These are phyloP conservation scores for Delphinella strobiligena DNA, from an alignment of 2,329 filamentous ascomycete species.

Conservation along the genomic window DNA sequence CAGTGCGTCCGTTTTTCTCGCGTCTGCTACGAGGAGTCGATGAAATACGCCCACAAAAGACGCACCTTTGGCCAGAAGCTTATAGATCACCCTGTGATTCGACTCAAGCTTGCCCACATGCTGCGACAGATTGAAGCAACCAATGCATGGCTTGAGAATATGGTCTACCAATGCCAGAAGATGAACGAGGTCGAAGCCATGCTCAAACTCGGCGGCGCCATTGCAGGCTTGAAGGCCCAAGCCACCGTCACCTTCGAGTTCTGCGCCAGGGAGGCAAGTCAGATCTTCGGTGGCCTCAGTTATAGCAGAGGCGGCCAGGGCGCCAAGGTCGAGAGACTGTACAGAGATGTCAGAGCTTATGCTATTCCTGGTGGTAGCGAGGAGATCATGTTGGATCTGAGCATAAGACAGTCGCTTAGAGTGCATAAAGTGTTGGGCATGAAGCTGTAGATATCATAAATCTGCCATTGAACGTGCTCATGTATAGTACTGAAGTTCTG, in stretches of 20 bases:
- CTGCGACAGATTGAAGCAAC: conserved; percentile 92
- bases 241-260: conserved; percentile 92
- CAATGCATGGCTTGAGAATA: conserved; percentile 93
- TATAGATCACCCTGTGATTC: conserved; percentile 93
- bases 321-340: conserved; percentile 86
- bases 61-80: conserved; percentile 93
- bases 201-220: conserved; percentile 87
- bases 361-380: conserved; percentile 88
- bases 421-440: conserved; percentile 88
- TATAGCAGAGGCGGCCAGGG: conserved; percentile 92
- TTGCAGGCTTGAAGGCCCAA: conserved; percentile 89
- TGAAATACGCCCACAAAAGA: conserved; percentile 96
- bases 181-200: conserved; percentile 95
- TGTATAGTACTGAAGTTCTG: too few relatives aligned
- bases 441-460: conserved; percentile 57
- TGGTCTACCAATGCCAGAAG: conserved; percentile 83
- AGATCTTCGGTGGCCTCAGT: conserved; percentile 92
- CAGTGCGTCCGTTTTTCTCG: conserved; percentile 91
- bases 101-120: conserved; percentile 97
- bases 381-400: conserved; percentile 97
- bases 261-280: conserved; percentile 88
- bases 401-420: conserved; percentile 78
- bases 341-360: conserved; percentile 90
- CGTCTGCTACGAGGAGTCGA: conserved; percentile 91
- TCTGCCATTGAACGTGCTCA: too few relatives aligned